Evolutionary conservation across 768 basidiomycete species (phyloP).

Genomic region (Asterophora parasitica): DNA sequence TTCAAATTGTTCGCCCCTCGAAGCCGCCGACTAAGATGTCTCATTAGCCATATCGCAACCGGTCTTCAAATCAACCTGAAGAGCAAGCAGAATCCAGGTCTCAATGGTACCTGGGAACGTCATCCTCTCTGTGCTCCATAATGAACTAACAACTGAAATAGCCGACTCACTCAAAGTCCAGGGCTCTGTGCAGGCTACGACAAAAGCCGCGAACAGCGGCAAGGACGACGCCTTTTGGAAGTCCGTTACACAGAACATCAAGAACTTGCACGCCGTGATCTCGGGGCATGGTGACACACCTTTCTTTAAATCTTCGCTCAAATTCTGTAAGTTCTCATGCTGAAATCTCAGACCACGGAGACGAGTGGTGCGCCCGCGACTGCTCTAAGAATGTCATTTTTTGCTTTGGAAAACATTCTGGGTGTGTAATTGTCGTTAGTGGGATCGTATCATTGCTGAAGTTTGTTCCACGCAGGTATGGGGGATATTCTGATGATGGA

Average conservation of each 20-base stretch:
- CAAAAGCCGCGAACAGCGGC: constrained; percentile 28
- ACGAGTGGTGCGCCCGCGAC: constrained; percentile 77
- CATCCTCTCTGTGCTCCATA: not conserved
- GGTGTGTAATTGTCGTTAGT: constrained; percentile 32
- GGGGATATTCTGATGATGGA: constrained; percentile 46
- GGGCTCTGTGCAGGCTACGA: constrained; percentile 61
- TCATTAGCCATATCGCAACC: constrained; percentile 31
- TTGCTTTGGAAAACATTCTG: constrained; percentile 77
- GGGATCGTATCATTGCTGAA: not conserved
- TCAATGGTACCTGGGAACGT: constrained; percentile 41
- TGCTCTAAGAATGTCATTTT: constrained; percentile 58
- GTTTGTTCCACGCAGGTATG: constrained; percentile 44
- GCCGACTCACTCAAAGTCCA: constrained; percentile 43
- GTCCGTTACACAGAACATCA: constrained; percentile 50
- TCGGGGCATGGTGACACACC: constrained; percentile 59
- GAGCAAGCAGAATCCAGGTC: constrained; percentile 34
- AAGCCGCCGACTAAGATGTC: not conserved
- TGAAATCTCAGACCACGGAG: constrained; percentile 58
- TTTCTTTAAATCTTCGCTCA: not conserved
- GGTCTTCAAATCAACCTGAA: constrained; percentile 32
- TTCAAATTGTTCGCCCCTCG: not conserved
- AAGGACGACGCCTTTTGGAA: constrained; percentile 62
- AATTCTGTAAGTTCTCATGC: not conserved
- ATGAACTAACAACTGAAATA: constrained; percentile 19
- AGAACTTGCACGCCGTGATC: constrained; percentile 62